phyloP scores from a whole-genome alignment of 768 basidiomycete genomes.

The Lyophyllum decastes region DNA sequence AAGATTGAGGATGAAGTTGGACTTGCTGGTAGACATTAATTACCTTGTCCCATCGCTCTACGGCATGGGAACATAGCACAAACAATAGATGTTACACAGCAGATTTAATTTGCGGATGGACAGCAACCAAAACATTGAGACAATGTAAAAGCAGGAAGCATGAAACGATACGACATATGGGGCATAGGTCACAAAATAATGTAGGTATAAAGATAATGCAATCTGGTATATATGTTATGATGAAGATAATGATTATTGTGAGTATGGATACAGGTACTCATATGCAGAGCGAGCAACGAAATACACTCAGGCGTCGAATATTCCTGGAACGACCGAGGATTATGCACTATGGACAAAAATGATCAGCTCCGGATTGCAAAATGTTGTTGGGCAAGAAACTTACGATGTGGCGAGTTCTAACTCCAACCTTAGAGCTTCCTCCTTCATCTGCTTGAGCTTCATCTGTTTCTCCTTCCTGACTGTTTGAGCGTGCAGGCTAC shows the following conservation, averaged over 20 bases:
- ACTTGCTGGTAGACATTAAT: constrained; percentile 59
- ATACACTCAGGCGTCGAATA: background rate
- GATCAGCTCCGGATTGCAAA: background rate
- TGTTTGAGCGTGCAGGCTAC: background rate
- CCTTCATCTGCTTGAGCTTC: constrained; percentile 32
- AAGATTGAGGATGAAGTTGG: constrained; percentile 75
- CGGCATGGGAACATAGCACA: background rate
- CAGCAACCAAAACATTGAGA: background rate
- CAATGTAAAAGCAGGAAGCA: background rate
- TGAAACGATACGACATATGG: constrained; percentile 2
- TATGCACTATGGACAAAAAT: background rate
- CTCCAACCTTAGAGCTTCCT: constrained; percentile 33
- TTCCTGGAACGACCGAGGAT: background rate
- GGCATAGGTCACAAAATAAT: constrained; percentile 5
- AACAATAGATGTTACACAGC: background rate
- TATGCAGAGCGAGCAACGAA: background rate
- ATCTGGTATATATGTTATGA: background rate
- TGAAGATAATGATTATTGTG: background rate
- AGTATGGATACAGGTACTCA: constrained; percentile 14
- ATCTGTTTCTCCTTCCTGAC: constrained; percentile 31
- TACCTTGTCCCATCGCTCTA: background rate
- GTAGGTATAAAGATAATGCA: constrained; percentile 10
- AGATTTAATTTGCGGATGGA: background rate
- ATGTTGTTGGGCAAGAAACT: background rate
- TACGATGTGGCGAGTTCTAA: constrained; percentile 27